Percentiles rank a stretch among this genome's conserved stretches.
These are phyloP conservation scores for Globisporangium nodosum DNA, from an alignment of 352 stramenopile species.

Conservation along the genomic window DNA sequence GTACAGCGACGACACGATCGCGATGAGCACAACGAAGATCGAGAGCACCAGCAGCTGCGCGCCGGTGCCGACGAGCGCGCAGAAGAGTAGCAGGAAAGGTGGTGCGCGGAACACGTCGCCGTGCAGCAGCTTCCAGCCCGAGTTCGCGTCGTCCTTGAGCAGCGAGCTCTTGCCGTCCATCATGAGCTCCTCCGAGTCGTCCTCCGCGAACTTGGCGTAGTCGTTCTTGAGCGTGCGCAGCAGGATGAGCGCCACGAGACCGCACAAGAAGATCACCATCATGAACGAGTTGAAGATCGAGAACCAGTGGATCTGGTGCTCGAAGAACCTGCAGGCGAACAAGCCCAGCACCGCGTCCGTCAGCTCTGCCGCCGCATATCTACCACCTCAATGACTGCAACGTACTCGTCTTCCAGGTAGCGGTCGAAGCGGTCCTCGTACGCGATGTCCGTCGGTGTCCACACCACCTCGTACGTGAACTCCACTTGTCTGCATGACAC, in stretches of 20 bases:
- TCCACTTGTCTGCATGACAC: conserved; percentile 54
- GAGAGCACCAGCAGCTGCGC: conserved; percentile 94
- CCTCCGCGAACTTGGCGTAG: conserved; percentile 88
- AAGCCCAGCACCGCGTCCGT: not conserved
- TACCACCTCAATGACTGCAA: not conserved
- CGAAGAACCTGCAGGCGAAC: conserved; percentile 89
- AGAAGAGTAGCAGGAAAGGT: conserved; percentile 91
- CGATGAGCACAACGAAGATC: conserved; percentile 94
- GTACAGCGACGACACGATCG: conserved; percentile 94
- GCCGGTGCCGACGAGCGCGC: conserved; percentile 94
- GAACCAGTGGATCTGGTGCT: conserved; percentile 99
- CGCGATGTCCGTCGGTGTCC: conserved; percentile 84
- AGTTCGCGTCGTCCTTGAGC: conserved; percentile 79
- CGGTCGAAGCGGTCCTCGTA: conserved; percentile 97
- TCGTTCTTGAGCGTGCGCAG: conserved; percentile 93
- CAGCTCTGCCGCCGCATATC: too few relatives aligned
- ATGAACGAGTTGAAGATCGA: conserved; percentile 98
- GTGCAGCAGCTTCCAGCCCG: conserved; percentile 96
- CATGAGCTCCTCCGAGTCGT: conserved; percentile 84
- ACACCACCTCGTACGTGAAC: conserved; percentile 95
- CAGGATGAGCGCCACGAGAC: conserved; percentile 92
- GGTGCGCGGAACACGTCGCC: conserved; percentile 94
- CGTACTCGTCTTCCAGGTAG: conserved; percentile 96
- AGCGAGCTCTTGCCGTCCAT: conserved; percentile 78
- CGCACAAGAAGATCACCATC: conserved; percentile 96